Evolutionary conservation across 371 early-diverging fungal genomes (phyloP), one percentile per base, ranked within the genome.

Genomic region (Mucor indicus): DNA sequence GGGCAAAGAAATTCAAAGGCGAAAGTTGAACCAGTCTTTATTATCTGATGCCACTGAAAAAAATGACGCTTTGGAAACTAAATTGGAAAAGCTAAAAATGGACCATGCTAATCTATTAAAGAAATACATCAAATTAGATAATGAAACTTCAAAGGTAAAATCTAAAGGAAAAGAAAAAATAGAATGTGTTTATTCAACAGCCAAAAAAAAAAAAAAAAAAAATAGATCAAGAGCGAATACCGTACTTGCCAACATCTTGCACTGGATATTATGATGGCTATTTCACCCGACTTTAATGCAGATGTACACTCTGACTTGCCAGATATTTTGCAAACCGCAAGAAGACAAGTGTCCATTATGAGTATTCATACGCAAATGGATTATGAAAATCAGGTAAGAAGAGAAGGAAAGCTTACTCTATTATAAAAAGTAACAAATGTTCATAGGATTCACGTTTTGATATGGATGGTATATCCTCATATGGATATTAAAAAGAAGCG

Each of bases 1-100:
- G 11, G 63, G 60, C 1, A 53, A 61, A 19, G 72, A 72, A 38
- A 72, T 63, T n/a, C 37, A 60, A 4, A 37, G 58, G 27, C 39
- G 66, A 23, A 63, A 64, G 16, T 51, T 46, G 24, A 35, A 55
- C 15, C 63, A 66, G 25, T 36, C 40, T 3, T 24, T 22, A 5
- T 39, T 56, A 10, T 33, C 31, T 12, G 50, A 57, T 8, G 45
- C 44, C 1, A 7, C 35, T 13, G 15, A 30, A 13, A 48, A 38
- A 7, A 48, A 33, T n/a, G 24, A 46, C 12, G 10, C 22, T 4
- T 13, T 53, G 16, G 24, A 45, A 20, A n/a, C 7, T 7, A 32
- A 32, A 19, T 11, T 38, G 1, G 38, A 27, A 13, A 20, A 13
- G 10, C 45, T 17, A 25, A 39, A 45, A 25, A 40, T n/a, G 17